phyloP scores from a whole-genome alignment of 164 flowering plant species.

The Dillenia turbinata region DNA sequence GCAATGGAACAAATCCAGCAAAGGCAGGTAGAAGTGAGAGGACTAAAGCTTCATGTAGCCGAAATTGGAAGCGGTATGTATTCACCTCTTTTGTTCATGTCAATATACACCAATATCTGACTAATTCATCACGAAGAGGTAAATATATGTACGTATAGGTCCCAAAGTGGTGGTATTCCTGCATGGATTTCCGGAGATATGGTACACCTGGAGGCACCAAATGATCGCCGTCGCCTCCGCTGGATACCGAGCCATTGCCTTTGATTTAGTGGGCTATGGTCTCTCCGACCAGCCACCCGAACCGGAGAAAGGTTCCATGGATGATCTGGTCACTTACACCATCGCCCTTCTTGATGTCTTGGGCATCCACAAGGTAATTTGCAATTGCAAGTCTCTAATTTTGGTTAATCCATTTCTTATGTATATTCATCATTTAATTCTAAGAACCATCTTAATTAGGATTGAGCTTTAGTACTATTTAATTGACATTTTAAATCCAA shows the following conservation, averaged over 20 bases:
- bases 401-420: background rate
- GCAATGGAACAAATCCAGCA: conserved; percentile 51
- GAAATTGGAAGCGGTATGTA: conserved; percentile 35
- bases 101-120: background rate
- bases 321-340: conserved; percentile 33
- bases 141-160: conserved; percentile 25
- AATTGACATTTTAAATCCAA: background rate
- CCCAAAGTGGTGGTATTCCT: conserved; percentile 40
- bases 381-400: background rate
- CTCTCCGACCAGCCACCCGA: conserved; percentile 34
- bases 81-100: background rate
- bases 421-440: too few species aligned
- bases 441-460: too few species aligned
- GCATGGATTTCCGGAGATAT: conserved; percentile 68
- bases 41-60: conserved; percentile 53
- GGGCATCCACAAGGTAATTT: conserved; percentile 30
- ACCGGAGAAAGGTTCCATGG: conserved; percentile 16
- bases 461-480: too few species aligned
- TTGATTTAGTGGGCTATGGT: conserved; percentile 42
- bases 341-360: conserved; percentile 32
- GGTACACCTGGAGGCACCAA: conserved; percentile 75
- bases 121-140: background rate
- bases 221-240: conserved; percentile 40
- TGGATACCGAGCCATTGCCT: conserved; percentile 26
- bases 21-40: conserved; percentile 28